Evolutionary conservation across 441 rosid species (phyloP).

Genomic region (Monsonia emarginata): DNA sequence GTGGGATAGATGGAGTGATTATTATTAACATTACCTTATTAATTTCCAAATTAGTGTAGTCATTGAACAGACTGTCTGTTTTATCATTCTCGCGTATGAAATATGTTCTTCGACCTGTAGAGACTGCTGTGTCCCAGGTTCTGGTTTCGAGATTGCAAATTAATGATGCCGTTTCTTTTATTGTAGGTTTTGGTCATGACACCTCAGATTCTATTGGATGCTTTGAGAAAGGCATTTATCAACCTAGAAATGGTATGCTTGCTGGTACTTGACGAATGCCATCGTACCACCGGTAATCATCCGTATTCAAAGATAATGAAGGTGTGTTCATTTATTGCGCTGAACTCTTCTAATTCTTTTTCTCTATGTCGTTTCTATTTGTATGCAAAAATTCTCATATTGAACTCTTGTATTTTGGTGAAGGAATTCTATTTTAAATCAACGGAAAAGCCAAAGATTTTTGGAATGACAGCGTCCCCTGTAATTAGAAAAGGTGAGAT

Average conservation of each 20-base stretch:
- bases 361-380: background rate
- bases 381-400: background rate
- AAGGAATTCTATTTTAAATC: conserved; percentile 73
- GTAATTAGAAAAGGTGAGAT: conserved; percentile 54
- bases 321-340: conserved; percentile 41
- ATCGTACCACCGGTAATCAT: conserved; percentile 66
- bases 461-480: conserved; percentile 78
- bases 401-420: background rate
- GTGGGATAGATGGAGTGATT: too few species aligned
- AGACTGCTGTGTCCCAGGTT: background rate
- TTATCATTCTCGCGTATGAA: background rate
- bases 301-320: conserved; percentile 73
- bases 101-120: background rate
- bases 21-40: too few species aligned
- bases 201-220: conserved; percentile 74
- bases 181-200: conserved; percentile 83
- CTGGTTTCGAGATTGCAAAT: background rate
- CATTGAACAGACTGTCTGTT: too few species aligned
- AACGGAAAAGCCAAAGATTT: conserved; percentile 60
- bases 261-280: conserved; percentile 77
- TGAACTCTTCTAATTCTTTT: conserved; percentile 8
- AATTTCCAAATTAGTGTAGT: too few species aligned
- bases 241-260: conserved; percentile 50
- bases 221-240: conserved; percentile 58
- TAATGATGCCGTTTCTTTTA: conserved; percentile 7